Conservation (phyloP, 2,329 filamentous ascomycete species). For the Ascochyta viciae-villosae region DNA sequence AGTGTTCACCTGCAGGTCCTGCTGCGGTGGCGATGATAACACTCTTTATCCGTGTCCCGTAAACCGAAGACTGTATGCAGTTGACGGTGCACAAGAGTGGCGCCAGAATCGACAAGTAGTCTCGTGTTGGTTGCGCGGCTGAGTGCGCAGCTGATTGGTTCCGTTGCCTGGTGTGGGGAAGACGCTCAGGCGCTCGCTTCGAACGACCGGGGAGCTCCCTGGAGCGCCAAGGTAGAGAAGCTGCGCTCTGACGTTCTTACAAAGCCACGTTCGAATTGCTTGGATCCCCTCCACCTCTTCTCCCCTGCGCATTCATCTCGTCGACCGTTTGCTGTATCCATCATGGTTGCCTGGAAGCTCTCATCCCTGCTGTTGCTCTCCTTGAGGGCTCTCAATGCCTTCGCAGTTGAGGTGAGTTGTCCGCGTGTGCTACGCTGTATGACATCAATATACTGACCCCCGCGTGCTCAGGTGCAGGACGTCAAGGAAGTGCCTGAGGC, state of each 20-base stretch:
- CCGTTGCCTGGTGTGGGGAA: slow-evolving; percentile 3
- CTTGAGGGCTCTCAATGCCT: slow-evolving; percentile 69
- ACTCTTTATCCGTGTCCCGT: slow-evolving; percentile 7
- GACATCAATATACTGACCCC: slow-evolving; percentile 42
- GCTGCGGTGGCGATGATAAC: slow-evolving; percentile 11
- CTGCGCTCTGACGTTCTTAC: slow-evolving; percentile 18
- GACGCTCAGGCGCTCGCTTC: slow-evolving; percentile 16
- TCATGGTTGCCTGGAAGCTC: slow-evolving; percentile 77
- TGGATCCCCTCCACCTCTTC: slow-evolving; percentile 15
- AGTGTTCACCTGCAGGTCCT: slow-evolving; percentile 10
- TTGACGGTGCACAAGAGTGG: slow-evolving; percentile 11
- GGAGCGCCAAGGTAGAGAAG: slow-evolving; percentile 26
- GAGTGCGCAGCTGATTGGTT: slow-evolving; percentile 11
- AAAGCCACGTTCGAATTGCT: slow-evolving; percentile 44
- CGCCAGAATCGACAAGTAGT: slow-evolving; percentile 8
- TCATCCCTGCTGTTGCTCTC: slow-evolving; percentile 76
- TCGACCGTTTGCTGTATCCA: slow-evolving; percentile 28
- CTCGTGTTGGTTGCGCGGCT: slow-evolving; percentile 8
- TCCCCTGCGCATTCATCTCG: slow-evolving; percentile 17
- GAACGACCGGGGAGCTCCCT: slow-evolving; percentile 17
- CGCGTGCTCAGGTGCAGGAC: slow-evolving; percentile 40
- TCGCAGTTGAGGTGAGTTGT: slow-evolving; percentile 66
- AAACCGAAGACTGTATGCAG: slow-evolving; percentile 10
- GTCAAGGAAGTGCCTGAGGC: slow-evolving; percentile 55
- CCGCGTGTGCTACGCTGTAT: slow-evolving; percentile 36